Percentiles rank a stretch among this genome's conserved stretches.
phyloP scores from a whole-genome alignment of 768 basidiomycete species.

The Lentinus brumalis region DNA sequence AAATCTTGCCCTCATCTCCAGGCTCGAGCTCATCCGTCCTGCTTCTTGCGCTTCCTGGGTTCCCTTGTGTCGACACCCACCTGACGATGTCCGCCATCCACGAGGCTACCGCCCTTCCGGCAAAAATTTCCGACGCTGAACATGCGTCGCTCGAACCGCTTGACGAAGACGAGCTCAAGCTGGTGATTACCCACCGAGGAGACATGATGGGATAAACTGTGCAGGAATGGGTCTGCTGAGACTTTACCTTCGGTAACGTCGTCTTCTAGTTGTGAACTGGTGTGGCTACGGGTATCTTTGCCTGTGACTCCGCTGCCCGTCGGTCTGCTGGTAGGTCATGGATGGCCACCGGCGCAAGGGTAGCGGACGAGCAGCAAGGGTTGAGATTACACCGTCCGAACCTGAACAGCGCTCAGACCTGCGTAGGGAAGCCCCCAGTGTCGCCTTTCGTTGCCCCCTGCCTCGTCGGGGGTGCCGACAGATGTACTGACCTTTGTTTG shows the following conservation, averaged over 20 bases:
- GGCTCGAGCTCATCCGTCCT: neutral
- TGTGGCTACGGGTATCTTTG: conserved; percentile 91
- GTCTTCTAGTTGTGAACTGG: conserved; percentile 64
- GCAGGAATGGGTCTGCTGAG: conserved; percentile 32
- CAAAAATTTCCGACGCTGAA: conserved; percentile 27
- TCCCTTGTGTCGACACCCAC: neutral
- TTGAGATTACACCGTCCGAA: conserved; percentile 99
- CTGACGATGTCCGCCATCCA: conserved; percentile 19
- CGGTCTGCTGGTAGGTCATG: conserved; percentile 29
- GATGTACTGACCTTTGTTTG: conserved; percentile 52
- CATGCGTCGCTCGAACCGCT: conserved; percentile 24
- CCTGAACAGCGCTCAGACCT: conserved; percentile 97
- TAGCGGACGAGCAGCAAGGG: conserved; percentile 47
- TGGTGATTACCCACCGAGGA: conserved; percentile 48
- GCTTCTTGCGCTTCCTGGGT: neutral
- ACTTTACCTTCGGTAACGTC: conserved; percentile 71
- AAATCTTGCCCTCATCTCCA: no score
- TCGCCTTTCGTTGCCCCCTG: conserved; percentile 46
- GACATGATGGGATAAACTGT: conserved; percentile 32
- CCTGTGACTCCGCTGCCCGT: conserved; percentile 31
- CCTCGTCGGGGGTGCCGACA: conserved; percentile 39
- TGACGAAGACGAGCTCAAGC: conserved; percentile 53
- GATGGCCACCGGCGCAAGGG: conserved; percentile 29
- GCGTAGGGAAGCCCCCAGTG: conserved; percentile 95
- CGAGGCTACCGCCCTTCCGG: conserved; percentile 17